These are phyloP conservation scores for Phytophthora cajani DNA, from an alignment of 352 stramenopile species.

Conservation along the genomic window DNA sequence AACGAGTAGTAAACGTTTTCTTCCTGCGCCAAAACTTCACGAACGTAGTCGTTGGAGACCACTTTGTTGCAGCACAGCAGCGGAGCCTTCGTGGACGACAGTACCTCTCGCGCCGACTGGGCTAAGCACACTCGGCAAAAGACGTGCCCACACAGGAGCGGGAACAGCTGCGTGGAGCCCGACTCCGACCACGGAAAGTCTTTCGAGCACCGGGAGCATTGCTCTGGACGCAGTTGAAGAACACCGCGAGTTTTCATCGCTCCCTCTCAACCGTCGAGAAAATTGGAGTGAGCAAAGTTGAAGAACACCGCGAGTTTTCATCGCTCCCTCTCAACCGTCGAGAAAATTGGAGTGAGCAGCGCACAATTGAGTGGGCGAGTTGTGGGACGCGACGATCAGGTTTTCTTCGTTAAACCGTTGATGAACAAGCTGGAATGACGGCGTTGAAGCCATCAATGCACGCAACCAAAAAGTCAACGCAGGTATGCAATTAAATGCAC, in stretches of 20 bases:
- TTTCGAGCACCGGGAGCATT: slow-evolving; percentile 18
- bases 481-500: neutral
- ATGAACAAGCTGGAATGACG: neutral
- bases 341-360: slow-evolving; percentile 13
- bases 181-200: slow-evolving; percentile 18
- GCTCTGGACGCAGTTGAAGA: neutral
- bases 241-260: slow-evolving; percentile 3
- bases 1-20: slow-evolving; percentile 56
- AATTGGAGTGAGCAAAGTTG: too few species aligned
- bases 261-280: slow-evolving; percentile 10
- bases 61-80: slow-evolving; percentile 46
- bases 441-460: neutral
- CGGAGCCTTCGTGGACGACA: slow-evolving; percentile 32
- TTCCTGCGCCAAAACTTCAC: slow-evolving; percentile 34
- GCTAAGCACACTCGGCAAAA: slow-evolving; percentile 45
- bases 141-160: slow-evolving; percentile 47
- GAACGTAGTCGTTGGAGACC: slow-evolving; percentile 40
- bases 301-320: neutral
- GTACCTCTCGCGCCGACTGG: slow-evolving; percentile 16
- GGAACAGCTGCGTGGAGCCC: slow-evolving; percentile 33
- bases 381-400: neutral
- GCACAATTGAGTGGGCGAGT: neutral
- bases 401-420: neutral
- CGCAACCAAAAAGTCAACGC: neutral
- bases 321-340: slow-evolving; percentile 8